These are phyloP conservation scores for Populus davidiana DNA, from an alignment of 345 rosid genomes.

Conservation along the genomic window DNA sequence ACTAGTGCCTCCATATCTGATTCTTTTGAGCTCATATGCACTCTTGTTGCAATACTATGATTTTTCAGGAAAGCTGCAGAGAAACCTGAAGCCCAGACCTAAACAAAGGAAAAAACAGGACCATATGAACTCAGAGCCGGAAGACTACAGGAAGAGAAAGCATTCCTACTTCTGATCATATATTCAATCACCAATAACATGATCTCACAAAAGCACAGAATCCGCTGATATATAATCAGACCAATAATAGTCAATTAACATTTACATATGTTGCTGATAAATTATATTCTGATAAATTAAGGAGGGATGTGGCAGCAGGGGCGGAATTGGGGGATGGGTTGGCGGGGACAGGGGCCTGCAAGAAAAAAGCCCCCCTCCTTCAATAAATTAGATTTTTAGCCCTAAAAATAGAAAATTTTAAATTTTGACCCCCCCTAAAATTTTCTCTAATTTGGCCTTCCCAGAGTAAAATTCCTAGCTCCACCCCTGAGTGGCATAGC, in stretches of 20 bases:
- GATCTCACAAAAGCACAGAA: neutral
- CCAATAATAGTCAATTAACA: neutral
- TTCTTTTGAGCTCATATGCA: conserved; percentile 28
- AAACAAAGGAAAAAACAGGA: conserved; percentile 23
- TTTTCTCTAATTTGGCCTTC: too few relatives aligned
- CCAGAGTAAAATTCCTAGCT: too few relatives aligned
- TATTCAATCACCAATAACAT: neutral
- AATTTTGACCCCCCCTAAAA: too few relatives aligned
- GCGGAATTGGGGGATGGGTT: too few relatives aligned
- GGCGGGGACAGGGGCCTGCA: too few relatives aligned
- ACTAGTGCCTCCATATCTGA: conserved; percentile 24
- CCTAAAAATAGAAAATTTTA: too few relatives aligned
- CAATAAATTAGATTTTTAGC: too few relatives aligned
- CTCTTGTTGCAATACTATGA: conserved; percentile 78
- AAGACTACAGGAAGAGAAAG: neutral
- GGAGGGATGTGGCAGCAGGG: neutral
- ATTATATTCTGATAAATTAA: neutral
- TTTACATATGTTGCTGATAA: neutral
- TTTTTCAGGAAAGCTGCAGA: conserved; percentile 94
- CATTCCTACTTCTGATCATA: neutral
- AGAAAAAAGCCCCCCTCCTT: too few relatives aligned
- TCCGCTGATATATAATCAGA: neutral
- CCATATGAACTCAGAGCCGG: neutral
- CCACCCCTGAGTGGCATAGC: neutral
- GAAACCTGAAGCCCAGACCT: conserved; percentile 99